Conservation (phyloP, 164 flowering plant species). For the Vitis rupestris region DNA sequence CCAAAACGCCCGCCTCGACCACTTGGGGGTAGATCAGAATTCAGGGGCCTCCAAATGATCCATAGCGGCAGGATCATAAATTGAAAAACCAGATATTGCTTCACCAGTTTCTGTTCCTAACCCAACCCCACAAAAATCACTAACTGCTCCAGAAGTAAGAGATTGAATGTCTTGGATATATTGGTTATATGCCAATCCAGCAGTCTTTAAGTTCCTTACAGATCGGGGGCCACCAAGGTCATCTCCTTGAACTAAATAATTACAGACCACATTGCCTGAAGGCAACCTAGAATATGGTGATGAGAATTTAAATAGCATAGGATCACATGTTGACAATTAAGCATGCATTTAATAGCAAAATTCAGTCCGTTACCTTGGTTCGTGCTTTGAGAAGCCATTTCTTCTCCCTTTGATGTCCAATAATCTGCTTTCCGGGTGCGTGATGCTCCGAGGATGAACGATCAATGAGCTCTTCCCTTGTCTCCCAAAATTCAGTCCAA, state of each 20-base stretch:
- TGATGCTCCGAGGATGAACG: no score
- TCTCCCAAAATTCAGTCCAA: no score
- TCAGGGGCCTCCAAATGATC: no score
- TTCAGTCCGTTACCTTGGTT: no score
- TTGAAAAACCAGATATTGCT: conserved; percentile 25
- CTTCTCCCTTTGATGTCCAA: no score
- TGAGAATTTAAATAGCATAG: no score
- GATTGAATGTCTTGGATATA: conserved; percentile 53
- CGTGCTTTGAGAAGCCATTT: no score
- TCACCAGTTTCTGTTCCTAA: conserved; percentile 36
- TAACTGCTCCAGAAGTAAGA: conserved; percentile 43
- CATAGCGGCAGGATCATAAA: no score
- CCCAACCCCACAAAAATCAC: conserved; percentile 30
- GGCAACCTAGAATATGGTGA: conserved; percentile 33
- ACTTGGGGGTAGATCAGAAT: conserved; percentile 38
- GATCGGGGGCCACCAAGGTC: conserved; percentile 33
- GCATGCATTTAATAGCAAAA: no score
- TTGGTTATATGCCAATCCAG: conserved; percentile 71
- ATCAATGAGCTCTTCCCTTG: no score
- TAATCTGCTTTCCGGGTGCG: no score
- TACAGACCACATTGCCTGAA: conserved; percentile 42
- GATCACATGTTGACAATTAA: no score
- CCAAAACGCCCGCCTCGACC: conserved; percentile 37
- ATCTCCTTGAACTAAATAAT: conserved; percentile 47
- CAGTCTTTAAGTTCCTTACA: conserved; percentile 46